Base-by-base conservation (phyloP, 192 early-diverging fungal genomes). In the Coemansia javaensis region DNA sequence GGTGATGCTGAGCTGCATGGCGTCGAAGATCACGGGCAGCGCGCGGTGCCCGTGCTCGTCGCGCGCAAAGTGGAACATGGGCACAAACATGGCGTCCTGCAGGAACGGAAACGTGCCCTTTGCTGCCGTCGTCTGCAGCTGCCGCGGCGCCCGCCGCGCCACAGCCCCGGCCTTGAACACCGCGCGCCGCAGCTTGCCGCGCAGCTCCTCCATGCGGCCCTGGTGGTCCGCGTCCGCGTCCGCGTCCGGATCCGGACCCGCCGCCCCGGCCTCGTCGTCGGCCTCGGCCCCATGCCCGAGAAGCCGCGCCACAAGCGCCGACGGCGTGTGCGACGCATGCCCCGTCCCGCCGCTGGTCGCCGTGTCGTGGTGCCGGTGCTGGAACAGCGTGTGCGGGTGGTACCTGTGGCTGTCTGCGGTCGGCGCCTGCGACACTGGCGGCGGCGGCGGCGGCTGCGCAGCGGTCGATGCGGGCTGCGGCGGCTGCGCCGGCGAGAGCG, bases 11-110 rank as follows among this genome's bases (percentile, higher is more conserved):
- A 78, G 64, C 12, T 46, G 56, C 39, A 78, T 63, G 2, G 76
- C 76, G 32, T 78, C 66, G 27, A 73, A 78, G 23, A 78, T 78
- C 33, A 78, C 70, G 1, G 76, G 76, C 33, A 70, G 65, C 4
- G 76, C 56, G 16, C 65, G 55, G 42, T 64, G 47, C 4, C 76
- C 76, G 23, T 74, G 59, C 50, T 74, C 70, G 37, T 73, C 70
- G 15, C 70, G 76, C 66, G 69, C 64, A 37, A 74, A 63, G 39
- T 69, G 67, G 40, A 74, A 78, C 59, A 72, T 67, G 11, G 76
- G 76, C 28, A 69, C 76, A 54, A 65, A 61, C 65, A 78, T 64
- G 12, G 76, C 76, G 43, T 69, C 66, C 48, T 69, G 65, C 36
- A 78, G 55, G 40, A 78, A 69, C 23, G 76, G 76, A 32, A 78